Evolutionary conservation across 2,329 filamentous ascomycete genomes (phyloP).

Genomic region (Fusarium decemcellulare): DNA sequence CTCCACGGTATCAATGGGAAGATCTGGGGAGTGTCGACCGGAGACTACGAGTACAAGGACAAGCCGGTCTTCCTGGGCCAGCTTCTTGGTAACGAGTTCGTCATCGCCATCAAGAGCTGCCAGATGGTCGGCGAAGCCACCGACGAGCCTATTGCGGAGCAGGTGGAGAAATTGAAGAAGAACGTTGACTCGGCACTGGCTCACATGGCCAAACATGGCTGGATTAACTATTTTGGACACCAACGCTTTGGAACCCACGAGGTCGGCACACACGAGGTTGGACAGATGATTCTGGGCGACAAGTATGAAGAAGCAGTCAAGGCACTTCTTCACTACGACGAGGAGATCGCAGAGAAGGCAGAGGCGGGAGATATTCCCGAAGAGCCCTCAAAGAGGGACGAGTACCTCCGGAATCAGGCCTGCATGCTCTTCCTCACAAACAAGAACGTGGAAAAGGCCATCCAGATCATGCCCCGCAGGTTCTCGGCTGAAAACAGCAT

Average conservation of each 20-base stretch:
- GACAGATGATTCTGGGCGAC: slow-evolving; percentile 84
- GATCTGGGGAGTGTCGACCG: slow-evolving; percentile 75
- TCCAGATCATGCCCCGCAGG: slow-evolving; percentile 80
- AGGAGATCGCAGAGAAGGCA: slow-evolving; percentile 67
- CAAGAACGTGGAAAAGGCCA: slow-evolving; percentile 70
- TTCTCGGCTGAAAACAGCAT: slow-evolving; percentile 86
- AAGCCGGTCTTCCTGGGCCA: slow-evolving; percentile 85
- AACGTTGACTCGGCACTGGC: slow-evolving; percentile 72
- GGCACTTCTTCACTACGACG: slow-evolving; percentile 81
- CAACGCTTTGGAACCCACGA: slow-evolving; percentile 94
- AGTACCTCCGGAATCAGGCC: slow-evolving; percentile 82
- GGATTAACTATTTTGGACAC: slow-evolving; percentile 98
- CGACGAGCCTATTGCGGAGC: slow-evolving; percentile 44
- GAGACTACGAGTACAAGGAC: slow-evolving; percentile 84
- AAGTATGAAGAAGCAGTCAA: slow-evolving; percentile 87
- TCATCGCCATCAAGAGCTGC: slow-evolving; percentile 91
- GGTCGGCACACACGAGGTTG: slow-evolving; percentile 87
- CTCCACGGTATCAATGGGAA: slow-evolving; percentile 77
- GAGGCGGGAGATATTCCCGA: slow-evolving; percentile 54
- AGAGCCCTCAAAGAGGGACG: slow-evolving; percentile 77
- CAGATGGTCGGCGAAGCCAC: slow-evolving; percentile 64
- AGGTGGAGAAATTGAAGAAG: slow-evolving; percentile 48
- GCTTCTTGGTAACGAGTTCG: slow-evolving; percentile 90
- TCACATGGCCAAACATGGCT: slow-evolving; percentile 81
- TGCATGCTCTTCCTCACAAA: slow-evolving; percentile 80